These are phyloP conservation scores for Geum urbanum DNA, from an alignment of 306 rosid species.

Conservation along the genomic window DNA sequence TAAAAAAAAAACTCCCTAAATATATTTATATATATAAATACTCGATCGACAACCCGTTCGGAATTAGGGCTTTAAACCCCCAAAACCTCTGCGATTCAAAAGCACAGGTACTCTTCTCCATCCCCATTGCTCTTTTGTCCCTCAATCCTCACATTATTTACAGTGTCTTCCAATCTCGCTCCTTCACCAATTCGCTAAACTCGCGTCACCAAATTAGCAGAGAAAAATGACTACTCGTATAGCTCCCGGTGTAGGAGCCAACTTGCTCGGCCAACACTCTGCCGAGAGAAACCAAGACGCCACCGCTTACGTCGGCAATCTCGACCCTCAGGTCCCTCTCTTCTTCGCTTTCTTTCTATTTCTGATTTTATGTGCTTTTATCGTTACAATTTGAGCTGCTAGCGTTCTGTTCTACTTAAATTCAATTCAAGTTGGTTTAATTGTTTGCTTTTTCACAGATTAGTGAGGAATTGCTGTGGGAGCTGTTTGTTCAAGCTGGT, in stretches of 20 bases:
- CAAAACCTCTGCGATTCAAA: no score
- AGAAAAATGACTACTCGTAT: conserved; percentile 84
- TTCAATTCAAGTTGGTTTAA: background rate
- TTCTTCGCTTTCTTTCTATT: background rate
- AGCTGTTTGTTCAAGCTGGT: conserved; percentile 60
- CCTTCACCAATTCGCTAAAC: no score
- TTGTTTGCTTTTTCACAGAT: conserved; percentile 23
- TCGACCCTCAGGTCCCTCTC: conserved; percentile 68
- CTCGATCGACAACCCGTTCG: no score
- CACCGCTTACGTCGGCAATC: conserved; percentile 96
- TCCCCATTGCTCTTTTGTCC: no score
- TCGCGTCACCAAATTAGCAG: no score
- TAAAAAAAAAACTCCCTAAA: no score
- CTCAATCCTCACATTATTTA: no score
- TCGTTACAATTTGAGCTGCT: background rate
- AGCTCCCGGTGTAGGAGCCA: conserved; percentile 98
- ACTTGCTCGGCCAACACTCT: conserved; percentile 71
- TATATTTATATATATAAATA: no score
- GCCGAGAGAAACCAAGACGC: conserved; percentile 99
- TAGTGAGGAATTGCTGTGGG: conserved; percentile 56
- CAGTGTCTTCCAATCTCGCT: no score
- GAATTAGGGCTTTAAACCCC: no score
- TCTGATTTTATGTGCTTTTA: background rate
- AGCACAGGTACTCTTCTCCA: no score
- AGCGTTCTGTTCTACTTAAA: background rate